Evolutionary conservation across 177 flowering plant species (phyloP), one percentile per base, ranked within the genome.

Genomic region (Tripterygium wilfordii): DNA sequence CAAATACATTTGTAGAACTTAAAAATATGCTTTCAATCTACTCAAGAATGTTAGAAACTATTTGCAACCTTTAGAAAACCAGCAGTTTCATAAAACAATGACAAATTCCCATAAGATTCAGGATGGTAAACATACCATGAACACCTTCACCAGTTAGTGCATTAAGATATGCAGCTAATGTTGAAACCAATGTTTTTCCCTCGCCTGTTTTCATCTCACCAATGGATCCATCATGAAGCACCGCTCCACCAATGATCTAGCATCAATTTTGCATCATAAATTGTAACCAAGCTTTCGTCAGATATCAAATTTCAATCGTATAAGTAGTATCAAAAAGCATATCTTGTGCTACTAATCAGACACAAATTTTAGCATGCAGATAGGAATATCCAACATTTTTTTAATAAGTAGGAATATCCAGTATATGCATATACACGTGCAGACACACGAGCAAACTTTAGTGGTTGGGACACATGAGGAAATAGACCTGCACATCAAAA

Each of bases 151-250:
- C 92, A 17, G 84, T 74, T 38, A 94, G 61, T 48, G 97, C 99
- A 83, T 94, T 94, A 45, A 94, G 95, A 72, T 94, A 94, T 39
- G 96, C 99, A 3, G 97, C 92, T 56, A 94, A 70, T 26, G 99
- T 94, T 31, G 99, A 94, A 38, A 87, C 96, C 65, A 94, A 57
- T 31, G 99, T 94, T 67, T 94, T 94, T 13, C 99, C 99, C 59
- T 94, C 97, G 1, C 99, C 99, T 2, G 99, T 94, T 79, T 94
- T 94, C 99, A 94, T 94, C 76, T 90, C 97, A 10, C 97, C 97
- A 69, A 94, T 90, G 29, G 86, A 79, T 18, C 99, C 99, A 64
- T 94, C 97, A 67, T 94, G 96, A 54, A 89, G 95, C 54, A 94
- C 97, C 1, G 97, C 96, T 45, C 99, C 99, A 45, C 99, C 99